Evolutionary conservation across 192 early-diverging fungal genomes (phyloP).

Genomic region (Coemansia sp.): DNA sequence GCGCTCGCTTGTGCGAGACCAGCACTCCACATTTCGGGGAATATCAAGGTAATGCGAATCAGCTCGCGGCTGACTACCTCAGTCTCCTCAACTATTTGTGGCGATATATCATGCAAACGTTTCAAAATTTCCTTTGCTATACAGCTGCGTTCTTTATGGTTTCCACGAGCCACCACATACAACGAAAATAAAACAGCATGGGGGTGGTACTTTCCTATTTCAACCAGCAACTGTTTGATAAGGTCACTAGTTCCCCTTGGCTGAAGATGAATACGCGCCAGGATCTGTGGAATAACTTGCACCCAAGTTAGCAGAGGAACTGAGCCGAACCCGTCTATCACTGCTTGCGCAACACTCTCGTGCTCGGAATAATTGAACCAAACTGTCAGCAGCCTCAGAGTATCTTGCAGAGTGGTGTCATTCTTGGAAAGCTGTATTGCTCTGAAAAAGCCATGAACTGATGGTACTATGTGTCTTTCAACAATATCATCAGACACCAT

Average conservation of each 20-base stretch:
- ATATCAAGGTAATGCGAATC: constrained; percentile 88
- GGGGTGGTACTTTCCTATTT: constrained; percentile 91
- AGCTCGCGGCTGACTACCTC: constrained; percentile 91
- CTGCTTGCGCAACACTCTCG: constrained; percentile 74
- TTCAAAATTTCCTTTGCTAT: constrained; percentile 86
- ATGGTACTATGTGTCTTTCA: constrained; percentile 60
- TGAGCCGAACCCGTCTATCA: constrained; percentile 74
- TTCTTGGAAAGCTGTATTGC: constrained; percentile 87
- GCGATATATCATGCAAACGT: constrained; percentile 78
- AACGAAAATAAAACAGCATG: constrained; percentile 94
- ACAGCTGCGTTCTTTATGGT: constrained; percentile 57
- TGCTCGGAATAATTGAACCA: constrained; percentile 97
- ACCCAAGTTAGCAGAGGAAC: constrained; percentile 93
- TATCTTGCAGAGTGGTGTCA: constrained; percentile 88
- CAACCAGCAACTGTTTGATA: constrained; percentile 83
- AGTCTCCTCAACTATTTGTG: constrained; percentile 79
- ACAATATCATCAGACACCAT: constrained; percentile 62
- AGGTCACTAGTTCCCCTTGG: constrained; percentile 71
- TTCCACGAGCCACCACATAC: constrained; percentile 90
- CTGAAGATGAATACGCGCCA: constrained; percentile 87
- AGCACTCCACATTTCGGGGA: constrained; percentile 97
- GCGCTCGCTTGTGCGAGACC: constrained; percentile 84
- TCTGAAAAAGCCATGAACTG: constrained; percentile 88
- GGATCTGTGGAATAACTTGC: constrained; percentile 96
- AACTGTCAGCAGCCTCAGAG: constrained; percentile 82